Base-by-base conservation (phyloP, 495 filamentous ascomycete species). In the Massariosphaeria phaeospora region DNA sequence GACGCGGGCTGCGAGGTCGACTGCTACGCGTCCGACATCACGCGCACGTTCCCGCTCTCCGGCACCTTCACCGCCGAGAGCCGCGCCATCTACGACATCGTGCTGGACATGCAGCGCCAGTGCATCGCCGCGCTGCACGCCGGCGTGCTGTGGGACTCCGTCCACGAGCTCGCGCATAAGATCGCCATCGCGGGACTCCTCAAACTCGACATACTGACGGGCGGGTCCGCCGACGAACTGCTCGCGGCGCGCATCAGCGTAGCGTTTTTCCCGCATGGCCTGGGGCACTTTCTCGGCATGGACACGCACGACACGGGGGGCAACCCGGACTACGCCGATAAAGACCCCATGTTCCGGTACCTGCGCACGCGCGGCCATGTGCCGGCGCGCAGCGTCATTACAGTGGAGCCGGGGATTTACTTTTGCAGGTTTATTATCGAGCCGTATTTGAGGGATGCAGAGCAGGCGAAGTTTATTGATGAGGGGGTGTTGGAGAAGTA, bases 291-390 rank as follows among this genome's bases (percentile, higher is more conserved):
- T 62, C 75, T 96, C 8, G 91, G 91, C 43, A 87, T 96, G 85
- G 91, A 96, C 69, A 95, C 89, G 6, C 91, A 96, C 71, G 91
- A 96, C 65, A 86, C 84, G 1, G 91, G 90, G 52, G 91, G 89
- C 17, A 81, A 93, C 66, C 78, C 89, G 1, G 86, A 96, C 67
- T 95, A 95, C 59, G 73, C 73, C 34, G 94, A 97, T 63, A 71
- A 75, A 58, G 91, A 99, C 69, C 67, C 80, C 35, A 85, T 96
- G 79, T 95, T 93, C 68, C 75, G 76, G 21, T 95, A 94, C 59
- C 71, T 99, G 35, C 77, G 93, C 41, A 84, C 95, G n/a, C 72
- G 93, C 36, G 85, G 88, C 10, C 75, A 68, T 18, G 61, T 95
- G 42, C 87, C 88, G 12, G 85, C 80, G 1, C 84, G 84, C 20